Evolutionary conservation across 116 monocot species (phyloP), one percentile per base, ranked within the genome.

Genomic region (Papilionanthe hybrid): DNA sequence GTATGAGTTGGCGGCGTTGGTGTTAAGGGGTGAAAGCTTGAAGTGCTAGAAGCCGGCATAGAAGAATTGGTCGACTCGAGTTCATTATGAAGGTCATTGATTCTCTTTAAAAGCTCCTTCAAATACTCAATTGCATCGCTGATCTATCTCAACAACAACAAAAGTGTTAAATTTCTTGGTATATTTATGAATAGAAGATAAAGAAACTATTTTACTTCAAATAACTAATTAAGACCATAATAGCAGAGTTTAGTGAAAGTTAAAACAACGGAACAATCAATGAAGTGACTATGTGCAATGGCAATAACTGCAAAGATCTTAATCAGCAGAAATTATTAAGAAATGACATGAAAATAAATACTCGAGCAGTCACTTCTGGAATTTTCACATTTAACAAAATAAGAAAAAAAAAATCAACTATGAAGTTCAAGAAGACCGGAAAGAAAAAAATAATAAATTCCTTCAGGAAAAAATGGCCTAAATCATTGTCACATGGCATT

Each of bases 71-170:
- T 84, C 9, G 99, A 89, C 79, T 99, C 99, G 44, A 99, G 93
- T 71, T 99, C 99, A 76, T 92, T 93, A 83, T 99, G 95, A 65
- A 99, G 92, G 76, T 99, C 95, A 65, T 95, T 99, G 87, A 99
- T 99, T 83, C 89, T 93, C 66, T 95, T 95, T 82, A 99, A 84
- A 63, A 99, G 99, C 87, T 99, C 99, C 84, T 95, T 99, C 83
- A 99, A 74, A 79, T 99, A 99, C 81, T 99, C 99, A 74, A 99
- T 99, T 69, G 99, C 99, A 86, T 99, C 99, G 12, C 99, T 93
- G 3, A 99, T 79, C 99, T 87, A 83, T 99, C 99, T 95, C 95
- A 95, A 95, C 95, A 88, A 47, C 27, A 50, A 29, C 18, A 11
- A 50, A 49, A 5, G 1, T 48, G 22, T 48, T 11, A 47, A 49